Evolutionary conservation across 805 yeast species (phyloP).

Genomic region (Saccharomycopsis malanga): DNA sequence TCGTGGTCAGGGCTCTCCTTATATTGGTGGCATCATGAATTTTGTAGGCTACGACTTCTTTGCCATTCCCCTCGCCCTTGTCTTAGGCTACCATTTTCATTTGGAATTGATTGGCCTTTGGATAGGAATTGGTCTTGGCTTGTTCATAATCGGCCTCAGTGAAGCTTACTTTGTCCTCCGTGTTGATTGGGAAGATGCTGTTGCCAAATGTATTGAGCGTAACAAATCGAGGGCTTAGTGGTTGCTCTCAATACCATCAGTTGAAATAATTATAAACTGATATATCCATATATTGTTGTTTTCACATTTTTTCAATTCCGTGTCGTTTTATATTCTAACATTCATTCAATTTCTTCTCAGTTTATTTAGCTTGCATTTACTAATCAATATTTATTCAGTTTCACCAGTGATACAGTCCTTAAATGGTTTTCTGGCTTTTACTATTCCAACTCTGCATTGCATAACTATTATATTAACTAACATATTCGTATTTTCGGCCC

Average conservation of each 20-base stretch:
- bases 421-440: no score
- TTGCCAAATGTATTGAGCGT: conserved; percentile 18
- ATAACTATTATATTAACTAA: no score
- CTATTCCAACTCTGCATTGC: no score
- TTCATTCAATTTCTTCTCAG: no score
- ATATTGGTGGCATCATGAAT: conserved; percentile 66
- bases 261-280: no score
- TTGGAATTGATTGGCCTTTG: conserved; percentile 61
- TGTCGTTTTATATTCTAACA: no score
- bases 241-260: background rate
- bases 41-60: conserved; percentile 60
- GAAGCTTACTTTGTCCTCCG: conserved; percentile 41
- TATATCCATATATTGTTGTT: background rate
- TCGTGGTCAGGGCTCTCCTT: conserved; percentile 82
- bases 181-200: conserved; percentile 44
- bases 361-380: no score
- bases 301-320: background rate
- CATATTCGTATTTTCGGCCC: no score
- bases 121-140: conserved; percentile 64
- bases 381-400: no score
- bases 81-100: conserved; percentile 45
- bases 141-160: conserved; percentile 41
- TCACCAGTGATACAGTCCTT: no score
- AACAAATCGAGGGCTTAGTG: conserved; percentile 9
- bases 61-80: conserved; percentile 63